These are phyloP conservation scores for Pavlovales sp. DNA, from an alignment of 208 protist species.

Conservation along the genomic window DNA sequence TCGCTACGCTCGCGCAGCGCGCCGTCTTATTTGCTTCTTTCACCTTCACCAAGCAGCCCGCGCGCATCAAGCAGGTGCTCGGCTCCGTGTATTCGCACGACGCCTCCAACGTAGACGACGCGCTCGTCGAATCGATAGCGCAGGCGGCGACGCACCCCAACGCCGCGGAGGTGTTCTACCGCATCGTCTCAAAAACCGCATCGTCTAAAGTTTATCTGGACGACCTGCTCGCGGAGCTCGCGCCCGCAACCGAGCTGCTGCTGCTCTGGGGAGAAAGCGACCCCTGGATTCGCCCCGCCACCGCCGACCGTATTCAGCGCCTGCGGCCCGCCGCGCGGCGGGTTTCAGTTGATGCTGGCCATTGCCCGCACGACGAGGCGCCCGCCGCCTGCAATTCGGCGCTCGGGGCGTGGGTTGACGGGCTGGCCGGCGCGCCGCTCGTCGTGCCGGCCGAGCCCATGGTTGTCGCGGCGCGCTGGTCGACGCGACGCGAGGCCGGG, in stretches of 20 bases:
- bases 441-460: no score
- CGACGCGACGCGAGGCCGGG: no score
- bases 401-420: background rate
- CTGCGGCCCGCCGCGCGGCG: background rate
- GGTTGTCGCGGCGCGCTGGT: no score
- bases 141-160: background rate
- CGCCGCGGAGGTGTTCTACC: conserved; percentile 20
- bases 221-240: background rate
- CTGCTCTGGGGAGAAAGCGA: conserved; percentile 26
- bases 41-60: conserved; percentile 11
- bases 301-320: background rate
- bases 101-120: conserved; percentile 6
- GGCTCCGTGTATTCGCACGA: background rate
- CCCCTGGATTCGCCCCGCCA: background rate
- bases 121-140: conserved; percentile 5
- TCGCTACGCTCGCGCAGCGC: background rate
- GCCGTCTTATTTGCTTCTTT: background rate
- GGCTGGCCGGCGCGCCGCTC: no score
- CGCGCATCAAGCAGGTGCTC: conserved; percentile 13
- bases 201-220: no score
- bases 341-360: conserved; percentile 14
- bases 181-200: conserved; percentile 30
- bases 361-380: conserved; percentile 30
- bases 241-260: background rate
- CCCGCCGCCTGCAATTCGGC: background rate